Percentiles rank a stretch among this genome's conserved stretches.
These are phyloP conservation scores for Trichocladium uniseriatum DNA, from an alignment of 495 filamentous ascomycete species.

Conservation along the genomic window DNA sequence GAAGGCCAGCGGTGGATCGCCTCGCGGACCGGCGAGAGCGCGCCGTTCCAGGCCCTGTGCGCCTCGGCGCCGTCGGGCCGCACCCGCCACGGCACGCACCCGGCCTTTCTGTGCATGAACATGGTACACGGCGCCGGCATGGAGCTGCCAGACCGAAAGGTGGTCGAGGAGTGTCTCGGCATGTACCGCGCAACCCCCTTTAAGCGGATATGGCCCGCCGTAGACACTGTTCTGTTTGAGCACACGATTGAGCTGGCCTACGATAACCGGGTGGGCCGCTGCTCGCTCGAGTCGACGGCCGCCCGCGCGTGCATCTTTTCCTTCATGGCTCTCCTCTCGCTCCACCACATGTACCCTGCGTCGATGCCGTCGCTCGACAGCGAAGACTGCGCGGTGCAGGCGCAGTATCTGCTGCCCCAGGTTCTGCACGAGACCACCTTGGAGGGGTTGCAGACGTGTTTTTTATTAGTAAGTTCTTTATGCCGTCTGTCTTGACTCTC, in stretches of 20 bases:
- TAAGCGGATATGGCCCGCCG: constrained; percentile 35
- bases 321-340: constrained; percentile 33
- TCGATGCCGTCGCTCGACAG: constrained; percentile 29
- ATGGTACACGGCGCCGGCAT: neutral
- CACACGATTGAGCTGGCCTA: constrained; percentile 38
- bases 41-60: constrained; percentile 31
- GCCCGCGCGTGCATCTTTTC: constrained; percentile 38
- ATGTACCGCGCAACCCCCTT: constrained; percentile 22
- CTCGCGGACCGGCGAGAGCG: constrained; percentile 36
- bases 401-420: constrained; percentile 33
- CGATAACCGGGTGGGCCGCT: neutral
- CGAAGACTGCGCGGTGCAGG: constrained; percentile 26
- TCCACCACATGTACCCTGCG: constrained; percentile 7
- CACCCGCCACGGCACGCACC: neutral
- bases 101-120: neutral
- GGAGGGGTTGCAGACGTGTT: constrained; percentile 35
- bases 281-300: constrained; percentile 12
- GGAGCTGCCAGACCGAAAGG: constrained; percentile 8
- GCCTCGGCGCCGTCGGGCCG: constrained; percentile 19
- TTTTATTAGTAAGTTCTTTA: constrained; percentile 36
- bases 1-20: constrained; percentile 41
- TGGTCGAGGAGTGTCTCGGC: constrained; percentile 11
- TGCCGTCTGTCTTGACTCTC: too few species aligned
- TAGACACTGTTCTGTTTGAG: constrained; percentile 34
- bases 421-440: constrained; percentile 34